These are phyloP conservation scores for Claviceps sp. DNA, from an alignment of 2,329 filamentous ascomycete species.

Conservation along the genomic window DNA sequence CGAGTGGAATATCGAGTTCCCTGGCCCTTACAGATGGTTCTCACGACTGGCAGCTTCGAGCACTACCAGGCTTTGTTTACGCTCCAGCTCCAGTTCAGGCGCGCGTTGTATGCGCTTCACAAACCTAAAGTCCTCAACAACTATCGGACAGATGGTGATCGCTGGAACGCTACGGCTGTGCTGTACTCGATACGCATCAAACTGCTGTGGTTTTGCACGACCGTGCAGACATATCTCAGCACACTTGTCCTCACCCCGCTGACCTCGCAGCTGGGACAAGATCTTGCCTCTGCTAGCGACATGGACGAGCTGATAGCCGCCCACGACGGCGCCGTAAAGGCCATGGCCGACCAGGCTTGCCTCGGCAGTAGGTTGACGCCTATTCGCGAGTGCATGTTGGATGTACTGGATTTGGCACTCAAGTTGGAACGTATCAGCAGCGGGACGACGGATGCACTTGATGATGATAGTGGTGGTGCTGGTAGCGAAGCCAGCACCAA, in stretches of 20 bases:
- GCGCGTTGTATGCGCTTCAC: conserved; percentile 55
- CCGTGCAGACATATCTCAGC: conserved; percentile 62
- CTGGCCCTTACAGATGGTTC: conserved; percentile 57
- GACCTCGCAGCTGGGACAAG: conserved; percentile 38
- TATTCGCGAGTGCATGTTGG: conserved; percentile 60
- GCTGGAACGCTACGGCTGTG: conserved; percentile 28
- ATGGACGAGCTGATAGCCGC: conserved; percentile 68
- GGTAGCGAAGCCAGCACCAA: conserved; percentile 10
- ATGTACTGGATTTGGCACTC: conserved; percentile 62
- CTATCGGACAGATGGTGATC: conserved; percentile 22
- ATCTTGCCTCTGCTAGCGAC: conserved; percentile 49
- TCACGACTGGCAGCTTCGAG: conserved; percentile 49
- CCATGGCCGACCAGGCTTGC: conserved; percentile 54
- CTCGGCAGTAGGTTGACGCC: conserved; percentile 54
- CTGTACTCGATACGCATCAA: conserved; percentile 52
- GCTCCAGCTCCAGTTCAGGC: conserved; percentile 63
- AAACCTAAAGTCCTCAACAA: conserved; percentile 33
- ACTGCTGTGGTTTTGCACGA: conserved; percentile 66
- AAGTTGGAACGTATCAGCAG: conserved; percentile 48
- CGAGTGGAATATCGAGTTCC: conserved; percentile 53
- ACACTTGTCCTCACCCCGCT: conserved; percentile 56
- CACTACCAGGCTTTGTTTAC: conserved; percentile 62
- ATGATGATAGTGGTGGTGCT: conserved; percentile 4
- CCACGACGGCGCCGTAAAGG: conserved; percentile 50
- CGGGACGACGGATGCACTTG: conserved; percentile 5